Evolutionary conservation across 2,329 filamentous ascomycete genomes (phyloP).

Genomic region (Colletotrichum tabaci): DNA sequence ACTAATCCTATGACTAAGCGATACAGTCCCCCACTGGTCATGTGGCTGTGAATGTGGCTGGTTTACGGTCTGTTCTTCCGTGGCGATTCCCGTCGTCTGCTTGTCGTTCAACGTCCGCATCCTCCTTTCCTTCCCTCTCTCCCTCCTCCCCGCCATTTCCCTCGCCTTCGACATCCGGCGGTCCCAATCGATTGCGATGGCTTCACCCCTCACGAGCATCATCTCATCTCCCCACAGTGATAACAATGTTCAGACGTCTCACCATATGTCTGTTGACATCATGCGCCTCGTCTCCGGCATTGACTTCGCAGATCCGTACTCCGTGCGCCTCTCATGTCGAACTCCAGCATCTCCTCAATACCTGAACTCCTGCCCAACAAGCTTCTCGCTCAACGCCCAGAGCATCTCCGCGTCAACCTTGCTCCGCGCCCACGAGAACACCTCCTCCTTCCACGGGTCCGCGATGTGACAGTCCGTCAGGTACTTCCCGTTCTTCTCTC

Average conservation of each 20-base stretch:
- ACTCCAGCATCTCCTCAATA: conserved; percentile 23
- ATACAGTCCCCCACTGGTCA: accelerated
- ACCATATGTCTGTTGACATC: neutral
- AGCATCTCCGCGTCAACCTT: conserved; percentile 36
- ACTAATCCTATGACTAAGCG: neutral
- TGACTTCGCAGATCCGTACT: neutral
- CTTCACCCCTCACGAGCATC: neutral
- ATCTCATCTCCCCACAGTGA: neutral
- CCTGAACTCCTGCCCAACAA: conserved; percentile 38
- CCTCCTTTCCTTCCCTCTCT: neutral
- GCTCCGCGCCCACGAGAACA: conserved; percentile 30
- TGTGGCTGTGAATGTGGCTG: conserved; percentile 23
- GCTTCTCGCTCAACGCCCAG: conserved; percentile 42
- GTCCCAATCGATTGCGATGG: neutral
- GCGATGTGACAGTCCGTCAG: conserved; percentile 28
- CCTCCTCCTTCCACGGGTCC: conserved; percentile 38
- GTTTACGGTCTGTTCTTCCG: neutral
- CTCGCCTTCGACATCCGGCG: too few species aligned
- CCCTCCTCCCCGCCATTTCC: too few species aligned
- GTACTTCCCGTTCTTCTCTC: conserved; percentile 33
- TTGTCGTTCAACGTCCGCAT: neutral
- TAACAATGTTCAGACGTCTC: neutral
- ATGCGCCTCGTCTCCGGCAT: neutral
- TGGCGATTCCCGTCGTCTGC: neutral
- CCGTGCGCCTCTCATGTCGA: neutral